Base-by-base conservation (phyloP, 192 early-diverging fungal species). In the Neocallimastix lanati region DNA sequence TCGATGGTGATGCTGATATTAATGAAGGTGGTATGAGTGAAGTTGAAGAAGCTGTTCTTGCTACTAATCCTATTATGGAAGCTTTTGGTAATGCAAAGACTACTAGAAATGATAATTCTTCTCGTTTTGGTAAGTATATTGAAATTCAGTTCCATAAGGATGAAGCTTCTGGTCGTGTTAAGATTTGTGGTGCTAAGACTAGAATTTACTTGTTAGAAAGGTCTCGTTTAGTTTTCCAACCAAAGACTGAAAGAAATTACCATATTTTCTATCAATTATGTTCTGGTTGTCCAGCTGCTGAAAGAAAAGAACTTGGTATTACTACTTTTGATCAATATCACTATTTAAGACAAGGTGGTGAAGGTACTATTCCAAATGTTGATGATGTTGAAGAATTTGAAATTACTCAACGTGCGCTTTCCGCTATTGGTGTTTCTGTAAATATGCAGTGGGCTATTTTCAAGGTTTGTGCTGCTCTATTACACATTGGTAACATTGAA, bases 211-310 rank as follows among this genome's bases (percentile, higher is more conserved):
- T 99, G 28, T 85, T 99, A 79, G 97, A 99, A 84, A 91, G 97
- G 37, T 98, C 96, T 58, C 92, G 97, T 82, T 86, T 99, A 80
- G 92, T 96, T 58, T 96, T 93, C 86, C 97, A 99, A 85, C 96
- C 96, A 7, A 87, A 91, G 36, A 90, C 88, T 28, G 80, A 80
- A 78, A 89, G 97, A 82, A 98, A 97, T 88, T 99, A 99, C 88
- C 97, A 99, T 88, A 94, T 99, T 84, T 99, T 99, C 85, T 99
- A 99, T 86, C 97, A 99, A 89, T 90, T 99, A 67, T 96, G 95
- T 86, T 91, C 95, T 25, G 96, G 93, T 76, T 92, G 91, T 12
- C 94, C 95, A 15, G 86, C 91, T 11, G 94, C 91, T 21, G 94
- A 97, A 82, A 85, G 88, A 30, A 93, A 93, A 78, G 92, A 94